These are phyloP conservation scores for Xylogone sp. DNA, from an alignment of 2,329 filamentous ascomycete genomes.

Conservation along the genomic window DNA sequence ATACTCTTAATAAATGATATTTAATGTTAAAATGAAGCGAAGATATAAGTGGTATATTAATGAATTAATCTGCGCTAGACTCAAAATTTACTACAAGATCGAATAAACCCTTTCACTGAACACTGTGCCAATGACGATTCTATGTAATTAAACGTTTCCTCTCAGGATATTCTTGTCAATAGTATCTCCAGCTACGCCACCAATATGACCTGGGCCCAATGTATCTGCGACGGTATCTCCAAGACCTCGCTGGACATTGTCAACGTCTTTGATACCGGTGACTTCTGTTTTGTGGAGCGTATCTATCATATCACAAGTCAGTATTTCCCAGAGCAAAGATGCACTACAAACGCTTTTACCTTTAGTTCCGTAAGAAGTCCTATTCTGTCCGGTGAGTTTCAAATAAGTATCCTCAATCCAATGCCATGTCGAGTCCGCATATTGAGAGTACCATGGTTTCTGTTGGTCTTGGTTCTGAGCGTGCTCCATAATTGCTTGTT, in stretches of 20 bases:
- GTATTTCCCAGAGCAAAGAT: background rate
- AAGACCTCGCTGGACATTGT: constrained; percentile 16
- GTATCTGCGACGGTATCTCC: constrained; percentile 16
- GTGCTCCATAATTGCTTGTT: no score
- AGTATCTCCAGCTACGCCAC: constrained; percentile 13
- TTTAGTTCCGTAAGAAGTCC: constrained; percentile 14
- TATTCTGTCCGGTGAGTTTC: constrained; percentile 24
- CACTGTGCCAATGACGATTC: no score
- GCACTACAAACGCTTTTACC: background rate
- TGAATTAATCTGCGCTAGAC: no score
- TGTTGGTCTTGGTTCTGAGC: background rate
- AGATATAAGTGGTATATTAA: no score
- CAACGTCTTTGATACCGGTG: constrained; percentile 23
- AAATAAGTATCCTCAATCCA: constrained; percentile 27
- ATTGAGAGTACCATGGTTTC: constrained; percentile 3
- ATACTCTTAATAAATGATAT: no score
- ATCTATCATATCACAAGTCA: constrained; percentile 8
- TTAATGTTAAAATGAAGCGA: no score
- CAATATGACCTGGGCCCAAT: constrained; percentile 13
- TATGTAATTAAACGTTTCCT: constrained; percentile 13
- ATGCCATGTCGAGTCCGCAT: constrained; percentile 17
- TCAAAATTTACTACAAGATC: no score
- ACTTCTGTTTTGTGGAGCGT: constrained; percentile 19
- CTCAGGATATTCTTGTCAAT: constrained; percentile 21
- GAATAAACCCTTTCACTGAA: no score